Evolutionary conservation across 164 flowering plant species (phyloP).

Genomic region (Akebia trifoliata): DNA sequence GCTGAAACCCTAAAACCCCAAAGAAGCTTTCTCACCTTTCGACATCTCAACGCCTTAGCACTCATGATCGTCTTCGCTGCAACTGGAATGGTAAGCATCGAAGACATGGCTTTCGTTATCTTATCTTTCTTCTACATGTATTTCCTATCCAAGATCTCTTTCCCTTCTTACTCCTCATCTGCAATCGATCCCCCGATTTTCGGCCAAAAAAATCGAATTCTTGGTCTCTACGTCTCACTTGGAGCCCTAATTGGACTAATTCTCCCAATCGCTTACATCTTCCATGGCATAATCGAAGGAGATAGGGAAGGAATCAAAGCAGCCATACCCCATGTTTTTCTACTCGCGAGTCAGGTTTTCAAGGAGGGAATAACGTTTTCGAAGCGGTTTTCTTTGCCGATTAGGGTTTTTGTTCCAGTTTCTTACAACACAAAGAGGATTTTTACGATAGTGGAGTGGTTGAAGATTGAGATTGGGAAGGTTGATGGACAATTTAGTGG

Average conservation of each 20-base stretch:
- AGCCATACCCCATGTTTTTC: conserved; percentile 65
- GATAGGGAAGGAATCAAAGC: conserved; percentile 57
- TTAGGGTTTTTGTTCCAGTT: conserved; percentile 61
- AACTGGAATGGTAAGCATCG: conserved; percentile 35
- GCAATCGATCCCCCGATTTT: conserved; percentile 27
- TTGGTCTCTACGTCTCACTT: conserved; percentile 33
- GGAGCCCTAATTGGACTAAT: conserved; percentile 55
- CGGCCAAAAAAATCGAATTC: conserved; percentile 24
- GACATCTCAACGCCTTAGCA: conserved; percentile 33
- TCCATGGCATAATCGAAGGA: conserved; percentile 55
- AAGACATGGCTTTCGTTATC: conserved; percentile 29
- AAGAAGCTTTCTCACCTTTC: conserved; percentile 29
- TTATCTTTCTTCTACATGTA: conserved; percentile 31
- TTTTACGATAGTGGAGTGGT: conserved; percentile 52
- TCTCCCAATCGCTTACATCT: conserved; percentile 60
- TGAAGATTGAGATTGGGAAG: conserved; percentile 47
- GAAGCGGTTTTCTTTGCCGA: conserved; percentile 44
- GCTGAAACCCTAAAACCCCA: too few relatives aligned
- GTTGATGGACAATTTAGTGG: conserved; percentile 25
- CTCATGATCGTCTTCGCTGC: conserved; percentile 30
- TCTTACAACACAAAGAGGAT: conserved; percentile 58
- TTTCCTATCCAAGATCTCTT: conserved; percentile 23
- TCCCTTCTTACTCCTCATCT: conserved; percentile 17
- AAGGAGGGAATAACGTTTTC: conserved; percentile 54
- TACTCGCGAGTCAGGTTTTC: conserved; percentile 60